A percentile compares a stretch with the other conserved stretches of the same genome.
Conservation (phyloP, 768 basidiomycete species). For the Lactifluus hygrophoroides region DNA sequence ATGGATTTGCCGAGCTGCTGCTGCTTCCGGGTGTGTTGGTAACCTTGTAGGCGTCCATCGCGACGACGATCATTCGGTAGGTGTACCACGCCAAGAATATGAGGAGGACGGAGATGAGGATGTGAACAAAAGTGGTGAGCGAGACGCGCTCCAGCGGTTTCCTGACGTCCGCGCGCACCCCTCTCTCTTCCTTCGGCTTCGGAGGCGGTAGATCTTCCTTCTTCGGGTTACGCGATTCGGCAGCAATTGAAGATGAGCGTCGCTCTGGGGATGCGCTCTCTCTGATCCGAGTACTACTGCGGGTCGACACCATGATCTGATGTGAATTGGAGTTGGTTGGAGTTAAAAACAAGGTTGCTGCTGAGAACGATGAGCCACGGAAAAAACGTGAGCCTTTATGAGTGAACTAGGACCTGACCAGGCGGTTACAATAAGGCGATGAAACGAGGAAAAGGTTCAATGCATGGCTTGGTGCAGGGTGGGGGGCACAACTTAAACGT, state of each 20-base stretch:
- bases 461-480: not conserved
- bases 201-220: slow-evolving; percentile 10
- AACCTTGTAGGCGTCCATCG: not conserved
- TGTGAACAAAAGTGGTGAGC: slow-evolving; percentile 8
- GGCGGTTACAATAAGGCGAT: slow-evolving; percentile 5
- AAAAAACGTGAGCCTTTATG: not conserved
- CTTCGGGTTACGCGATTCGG: not conserved
- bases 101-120: slow-evolving; percentile 1
- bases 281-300: slow-evolving; percentile 3
- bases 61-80: slow-evolving; percentile 7
- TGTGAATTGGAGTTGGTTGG: not conserved
- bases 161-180: not conserved
- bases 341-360: not conserved
- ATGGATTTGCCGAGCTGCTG: not conserved
- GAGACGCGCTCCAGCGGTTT: slow-evolving; percentile 6
- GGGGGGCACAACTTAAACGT: not conserved
- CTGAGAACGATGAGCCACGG: slow-evolving; percentile 5
- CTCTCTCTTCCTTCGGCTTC: not conserved
- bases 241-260: not conserved
- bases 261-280: slow-evolving; percentile 7
- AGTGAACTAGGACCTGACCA: not conserved
- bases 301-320: slow-evolving; percentile 6
- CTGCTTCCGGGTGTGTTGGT: not conserved
- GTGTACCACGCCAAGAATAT: slow-evolving; percentile 6
- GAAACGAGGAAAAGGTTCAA: slow-evolving; percentile 1